Evolutionary conservation across 192 early-diverging fungal species (phyloP).

Genomic region (Allomyces arbusculus): DNA sequence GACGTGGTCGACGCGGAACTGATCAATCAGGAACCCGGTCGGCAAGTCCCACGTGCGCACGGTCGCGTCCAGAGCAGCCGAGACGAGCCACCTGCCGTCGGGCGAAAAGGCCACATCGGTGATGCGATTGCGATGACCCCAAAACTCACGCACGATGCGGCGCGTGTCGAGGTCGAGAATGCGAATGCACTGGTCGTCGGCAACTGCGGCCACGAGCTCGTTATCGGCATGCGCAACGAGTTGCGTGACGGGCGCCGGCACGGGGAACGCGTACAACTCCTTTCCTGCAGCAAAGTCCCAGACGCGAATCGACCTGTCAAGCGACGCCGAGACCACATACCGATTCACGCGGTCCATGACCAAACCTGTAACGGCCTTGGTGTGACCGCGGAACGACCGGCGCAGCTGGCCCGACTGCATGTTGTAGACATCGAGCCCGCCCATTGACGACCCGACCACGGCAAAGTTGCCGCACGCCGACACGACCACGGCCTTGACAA

Average conservation of each 20-base stretch:
- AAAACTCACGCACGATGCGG: constrained; percentile 68
- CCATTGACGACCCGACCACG: constrained; percentile 56
- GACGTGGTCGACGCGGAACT: constrained; percentile 52
- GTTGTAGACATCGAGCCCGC: constrained; percentile 75
- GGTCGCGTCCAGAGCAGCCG: constrained; percentile 58
- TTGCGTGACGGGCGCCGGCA: constrained; percentile 40
- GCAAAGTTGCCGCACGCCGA: constrained; percentile 88
- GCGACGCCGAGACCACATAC: constrained; percentile 46
- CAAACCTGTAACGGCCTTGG: constrained; percentile 61
- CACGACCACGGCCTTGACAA: constrained; percentile 40
- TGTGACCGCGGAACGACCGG: constrained; percentile 51
- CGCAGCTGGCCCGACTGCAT: constrained; percentile 78
- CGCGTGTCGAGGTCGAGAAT: constrained; percentile 69
- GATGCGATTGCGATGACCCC: constrained; percentile 69
- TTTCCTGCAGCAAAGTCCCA: constrained; percentile 63
- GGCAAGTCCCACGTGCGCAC: constrained; percentile 94
- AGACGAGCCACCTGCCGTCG: constrained; percentile 81
- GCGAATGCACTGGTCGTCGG: constrained; percentile 73
- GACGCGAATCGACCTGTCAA: constrained; percentile 69
- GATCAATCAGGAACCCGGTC: constrained; percentile 69
- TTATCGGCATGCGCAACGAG: constrained; percentile 48
- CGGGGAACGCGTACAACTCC: constrained; percentile 35
- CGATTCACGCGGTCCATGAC: constrained; percentile 52
- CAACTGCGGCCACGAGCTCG: constrained; percentile 54
- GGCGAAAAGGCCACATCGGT: constrained; percentile 77